Evolutionary conservation across 2,329 filamentous ascomycete genomes (phyloP), one percentile per base, ranked within the genome.

Genomic region (Hymenoscyphus infarciens): DNA sequence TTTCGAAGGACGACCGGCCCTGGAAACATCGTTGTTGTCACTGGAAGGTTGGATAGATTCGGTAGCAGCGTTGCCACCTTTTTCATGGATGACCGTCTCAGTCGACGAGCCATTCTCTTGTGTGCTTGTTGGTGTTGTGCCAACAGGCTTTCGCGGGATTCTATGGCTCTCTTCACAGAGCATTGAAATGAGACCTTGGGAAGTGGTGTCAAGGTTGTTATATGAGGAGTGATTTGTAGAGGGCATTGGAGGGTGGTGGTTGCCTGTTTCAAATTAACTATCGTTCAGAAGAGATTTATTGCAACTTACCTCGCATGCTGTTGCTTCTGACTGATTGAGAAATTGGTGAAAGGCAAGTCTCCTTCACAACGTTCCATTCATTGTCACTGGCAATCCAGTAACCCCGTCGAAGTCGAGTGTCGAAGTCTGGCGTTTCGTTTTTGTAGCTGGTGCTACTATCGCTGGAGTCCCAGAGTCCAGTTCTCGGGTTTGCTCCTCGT

Each of bases 401-500:
- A 25, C 78, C 78, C 38, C 74, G 71, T 66, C 45, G 45, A 52
- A 52, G 19, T 75, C 76, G 60, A 77, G 72, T 63, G 81, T 66
- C 68, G 80, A 77, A 54, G 81, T 73, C 78, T 78, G 82, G 65
- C 77, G 78, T 63, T 80, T 77, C 56, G 82, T 72, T 61, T 75
- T 78, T 16, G 76, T 75, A 67, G 33, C 61, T 67, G 42, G 61
- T 70, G 39, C 66, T 66, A 6, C 81, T 80, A 3, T 81, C 83
- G 42, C 83, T 74, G 15, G 81, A 72, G 62, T 85, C 80, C 57
- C 80, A 78, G 64, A 80, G 75, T 5, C 84, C 82, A 0, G 84
- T 86, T 52, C 78, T 74, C 0, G 84, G 84, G 68, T 87, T 86
- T 60, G 82, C 76, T 3, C 84, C 84, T 63, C 84, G 82, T 1